A percentile compares a stretch with the other conserved stretches of the same genome.
Evolutionary conservation across 495 filamentous ascomycete genomes (phyloP).

Genomic region (Polyplosphaeria fusca): DNA sequence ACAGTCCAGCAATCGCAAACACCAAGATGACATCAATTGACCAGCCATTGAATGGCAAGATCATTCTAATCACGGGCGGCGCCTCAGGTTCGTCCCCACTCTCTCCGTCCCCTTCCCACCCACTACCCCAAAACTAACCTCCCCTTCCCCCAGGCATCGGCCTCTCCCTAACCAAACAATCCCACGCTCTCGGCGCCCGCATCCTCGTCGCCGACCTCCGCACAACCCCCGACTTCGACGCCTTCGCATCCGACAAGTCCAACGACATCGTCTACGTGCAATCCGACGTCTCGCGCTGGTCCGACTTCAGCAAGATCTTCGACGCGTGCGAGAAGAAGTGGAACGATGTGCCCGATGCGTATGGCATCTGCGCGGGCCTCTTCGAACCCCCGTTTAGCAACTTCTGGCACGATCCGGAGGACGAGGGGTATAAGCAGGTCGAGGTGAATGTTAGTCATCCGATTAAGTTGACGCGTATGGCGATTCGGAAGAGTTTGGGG

Average conservation of each 20-base stretch:
- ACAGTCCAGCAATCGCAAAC: no score
- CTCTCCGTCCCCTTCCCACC: background rate
- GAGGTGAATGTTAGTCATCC: conserved; percentile 40
- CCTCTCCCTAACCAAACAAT: conserved; percentile 36
- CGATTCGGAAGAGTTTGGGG: conserved; percentile 37
- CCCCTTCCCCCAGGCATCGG: conserved; percentile 33
- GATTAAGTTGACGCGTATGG: conserved; percentile 42
- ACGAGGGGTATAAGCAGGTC: conserved; percentile 31
- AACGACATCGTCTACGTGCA: conserved; percentile 36
- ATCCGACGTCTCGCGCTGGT: conserved; percentile 41
- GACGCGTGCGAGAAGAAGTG: conserved; percentile 35
- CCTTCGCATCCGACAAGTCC: conserved; percentile 6
- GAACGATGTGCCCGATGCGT: conserved; percentile 39
- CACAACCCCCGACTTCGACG: conserved; percentile 32
- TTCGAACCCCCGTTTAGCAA: conserved; percentile 41
- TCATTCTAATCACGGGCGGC: conserved; percentile 37
- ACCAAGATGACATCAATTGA: conserved; percentile 15
- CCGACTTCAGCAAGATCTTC: conserved; percentile 35
- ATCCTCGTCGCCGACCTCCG: conserved; percentile 41
- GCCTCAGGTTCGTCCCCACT: conserved; percentile 9
- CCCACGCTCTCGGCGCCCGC: conserved; percentile 27
- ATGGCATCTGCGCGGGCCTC: conserved; percentile 38
- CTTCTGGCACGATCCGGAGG: conserved; percentile 39
- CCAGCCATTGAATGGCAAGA: conserved; percentile 35
- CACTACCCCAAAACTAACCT: background rate